Conservation (phyloP, 768 basidiomycete genomes). For the Tulasnella sp. region DNA sequence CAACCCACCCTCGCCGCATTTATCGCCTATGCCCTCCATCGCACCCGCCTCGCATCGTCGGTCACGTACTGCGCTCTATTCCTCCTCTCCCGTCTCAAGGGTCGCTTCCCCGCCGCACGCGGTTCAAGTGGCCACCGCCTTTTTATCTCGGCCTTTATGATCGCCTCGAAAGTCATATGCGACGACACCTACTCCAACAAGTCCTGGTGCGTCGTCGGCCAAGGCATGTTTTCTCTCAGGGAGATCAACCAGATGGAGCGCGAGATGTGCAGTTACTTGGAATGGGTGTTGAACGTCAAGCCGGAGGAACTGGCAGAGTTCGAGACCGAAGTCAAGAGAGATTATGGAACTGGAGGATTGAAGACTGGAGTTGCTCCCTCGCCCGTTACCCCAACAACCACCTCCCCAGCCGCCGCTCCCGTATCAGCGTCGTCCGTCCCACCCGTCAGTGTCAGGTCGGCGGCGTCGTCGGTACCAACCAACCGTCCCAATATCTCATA, state of each 20-base stretch:
- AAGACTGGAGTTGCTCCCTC: constrained; percentile 13
- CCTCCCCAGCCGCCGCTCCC: neutral
- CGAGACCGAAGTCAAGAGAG: constrained; percentile 36
- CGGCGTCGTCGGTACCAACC: neutral
- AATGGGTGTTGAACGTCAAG: constrained; percentile 57
- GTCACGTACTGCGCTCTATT: constrained; percentile 67
- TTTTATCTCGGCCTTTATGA: constrained; percentile 92
- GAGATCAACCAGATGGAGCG: constrained; percentile 98
- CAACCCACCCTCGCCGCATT: constrained; percentile 68
- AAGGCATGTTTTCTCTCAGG: constrained; percentile 75
- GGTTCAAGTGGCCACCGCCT: constrained; percentile 87
- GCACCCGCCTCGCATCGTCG: constrained; percentile 66
- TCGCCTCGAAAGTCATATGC: constrained; percentile 86
- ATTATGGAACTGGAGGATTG: constrained; percentile 34
- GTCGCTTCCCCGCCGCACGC: constrained; percentile 84
- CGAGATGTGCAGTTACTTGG: constrained; percentile 89
- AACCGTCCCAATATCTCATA: constrained; percentile 20
- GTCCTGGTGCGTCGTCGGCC: constrained; percentile 86
- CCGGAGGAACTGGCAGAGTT: constrained; percentile 39
- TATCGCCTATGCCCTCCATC: constrained; percentile 82
- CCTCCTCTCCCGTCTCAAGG: constrained; percentile 78
- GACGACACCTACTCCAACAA: constrained; percentile 94
- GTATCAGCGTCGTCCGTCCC: constrained; percentile 6
- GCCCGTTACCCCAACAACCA: constrained; percentile 7
- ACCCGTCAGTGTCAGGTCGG: neutral